Base-by-base conservation (phyloP, 2,329 filamentous ascomycete species). In the Verticillium nonalfalfae region DNA sequence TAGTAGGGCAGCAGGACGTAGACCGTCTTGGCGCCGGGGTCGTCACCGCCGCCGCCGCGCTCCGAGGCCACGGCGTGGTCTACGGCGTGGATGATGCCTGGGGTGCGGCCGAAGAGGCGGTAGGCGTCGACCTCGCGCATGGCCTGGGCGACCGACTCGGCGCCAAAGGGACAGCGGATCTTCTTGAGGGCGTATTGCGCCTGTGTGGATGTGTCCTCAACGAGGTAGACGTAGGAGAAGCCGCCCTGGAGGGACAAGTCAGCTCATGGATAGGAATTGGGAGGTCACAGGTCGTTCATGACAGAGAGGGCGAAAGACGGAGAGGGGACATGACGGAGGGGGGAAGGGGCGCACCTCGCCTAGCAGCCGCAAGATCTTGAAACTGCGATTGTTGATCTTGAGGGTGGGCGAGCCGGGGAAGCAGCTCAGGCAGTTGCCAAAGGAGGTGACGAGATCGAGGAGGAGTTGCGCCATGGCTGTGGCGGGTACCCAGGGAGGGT, bases 111-210 rank as follows among this genome's bases (percentile, higher is more conserved):
- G 79, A 99, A 99, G 63, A 97, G 86, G 66, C 89, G 89, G 80
- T 99, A 99, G 58, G 95, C 94, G 75, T 98, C 94, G 64, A 98
- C 95, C 79, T 99, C 95, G 75, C 94, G 94, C 83, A 98, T 89
- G 59, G 95, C 95, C 74, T 91, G 92, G 67, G 92, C 88, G 62
- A 99, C 94, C 33, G 92, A 97, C 81, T 99, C 95, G 75, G 95
- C 90, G 67, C 95, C 95, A 72, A 99, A 98, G 4, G 95, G 94
- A 81, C 95, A 99, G 73, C 94, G 89, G 75, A 99, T 99, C 84
- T 99, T 99, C 78, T 99, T 99, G 64, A 98, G 87, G 18, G 95
- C 95, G 75, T 96, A 94, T 56, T 97, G 85, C 69, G 94, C 87
- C 63, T 91, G 90, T 59, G 87, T 90, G 60, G 86, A 81, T 57